phyloP scores from a whole-genome alignment of 2,329 filamentous ascomycete genomes.

The Diaporthe citriasiana region DNA sequence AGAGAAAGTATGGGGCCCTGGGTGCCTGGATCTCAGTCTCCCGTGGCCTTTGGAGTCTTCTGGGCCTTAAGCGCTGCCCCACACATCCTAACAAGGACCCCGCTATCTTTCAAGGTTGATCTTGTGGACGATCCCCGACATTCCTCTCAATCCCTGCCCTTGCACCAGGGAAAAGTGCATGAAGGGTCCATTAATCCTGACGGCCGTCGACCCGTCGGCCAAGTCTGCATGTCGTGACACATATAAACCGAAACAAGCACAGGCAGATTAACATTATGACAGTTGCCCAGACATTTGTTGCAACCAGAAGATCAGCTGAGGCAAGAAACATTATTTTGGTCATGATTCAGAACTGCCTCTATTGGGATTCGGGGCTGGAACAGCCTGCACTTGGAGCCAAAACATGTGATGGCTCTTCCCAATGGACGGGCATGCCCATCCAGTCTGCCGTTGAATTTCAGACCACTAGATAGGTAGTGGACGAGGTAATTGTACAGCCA shows the following conservation, averaged over 20 bases:
- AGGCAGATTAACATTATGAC: not conserved
- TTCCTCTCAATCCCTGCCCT: conserved; percentile 20
- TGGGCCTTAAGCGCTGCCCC: conserved; percentile 25
- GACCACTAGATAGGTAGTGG: not conserved
- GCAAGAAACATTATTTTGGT: not conserved
- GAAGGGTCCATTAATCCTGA: conserved; percentile 9
- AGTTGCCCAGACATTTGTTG: not conserved
- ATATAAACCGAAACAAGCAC: not conserved
- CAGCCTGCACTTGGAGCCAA: not conserved
- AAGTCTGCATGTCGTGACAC: conserved; percentile 19
- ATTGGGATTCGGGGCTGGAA: not conserved
- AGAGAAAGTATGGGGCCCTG: conserved; percentile 2
- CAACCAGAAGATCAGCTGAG: not conserved
- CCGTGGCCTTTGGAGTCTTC: not conserved
- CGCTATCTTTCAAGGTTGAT: conserved; percentile 13
- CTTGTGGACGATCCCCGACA: conserved; percentile 8
- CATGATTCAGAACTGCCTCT: not conserved
- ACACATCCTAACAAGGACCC: not conserved
- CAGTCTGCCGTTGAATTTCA: not conserved
- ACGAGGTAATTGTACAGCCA: not conserved
- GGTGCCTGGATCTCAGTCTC: not conserved
- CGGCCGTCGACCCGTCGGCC: not conserved
- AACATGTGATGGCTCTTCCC: not conserved
- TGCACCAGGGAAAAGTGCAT: not conserved
- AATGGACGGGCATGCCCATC: not conserved